Evolutionary conservation across 768 basidiomycete species (phyloP), one percentile per base, ranked within the genome.

Genomic region (Coprinopsis strossmayeri): DNA sequence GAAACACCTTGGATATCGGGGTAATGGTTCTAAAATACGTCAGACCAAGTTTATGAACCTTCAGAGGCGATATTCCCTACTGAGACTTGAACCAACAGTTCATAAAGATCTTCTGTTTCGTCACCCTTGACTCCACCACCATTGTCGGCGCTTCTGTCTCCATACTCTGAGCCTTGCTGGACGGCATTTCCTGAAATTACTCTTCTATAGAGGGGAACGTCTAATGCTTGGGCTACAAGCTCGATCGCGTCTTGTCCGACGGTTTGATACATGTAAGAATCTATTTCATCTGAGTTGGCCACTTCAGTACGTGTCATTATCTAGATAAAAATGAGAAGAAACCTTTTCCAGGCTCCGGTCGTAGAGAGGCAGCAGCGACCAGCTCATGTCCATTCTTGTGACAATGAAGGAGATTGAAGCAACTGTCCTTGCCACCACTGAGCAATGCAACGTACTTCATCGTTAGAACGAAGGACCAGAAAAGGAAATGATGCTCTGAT

Each of bases 181-280:
- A 97, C 64, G 1, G 96, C 86, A 24, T 73, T 71, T 1, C 96
- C 96, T 7, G 70, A 72, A 52, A 99, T 98, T 25, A 89, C 72
- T 49, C 78, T 75, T 24, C 89, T 78, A 69, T 87, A 90, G 9
- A 98, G 74, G 7, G 96, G 96, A 1, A 95, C 79, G 13, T 81
- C 85, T 48, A 98, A 71, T 1, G 95, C 91, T 43, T 73, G 71
- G 18, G 92, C 93, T 48, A 98, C 84, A 44, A 86, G 73, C 42
- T 89, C 82, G 50, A 98, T 84, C 15, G 91, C 91, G 49, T 92
- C 90, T 61, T 97, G 94, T 1, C 94, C 96, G 23, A 99, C 94
- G n/a, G 95, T 97, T 64, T 99, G 96, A 65, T 97, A 99, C 64
- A 99, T 74, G 69, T 92, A 98, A 20, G 94, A 97, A 66, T 99